Conservation (phyloP, 192 early-diverging fungal genomes). For the Pecoramyces ruminantium region DNA sequence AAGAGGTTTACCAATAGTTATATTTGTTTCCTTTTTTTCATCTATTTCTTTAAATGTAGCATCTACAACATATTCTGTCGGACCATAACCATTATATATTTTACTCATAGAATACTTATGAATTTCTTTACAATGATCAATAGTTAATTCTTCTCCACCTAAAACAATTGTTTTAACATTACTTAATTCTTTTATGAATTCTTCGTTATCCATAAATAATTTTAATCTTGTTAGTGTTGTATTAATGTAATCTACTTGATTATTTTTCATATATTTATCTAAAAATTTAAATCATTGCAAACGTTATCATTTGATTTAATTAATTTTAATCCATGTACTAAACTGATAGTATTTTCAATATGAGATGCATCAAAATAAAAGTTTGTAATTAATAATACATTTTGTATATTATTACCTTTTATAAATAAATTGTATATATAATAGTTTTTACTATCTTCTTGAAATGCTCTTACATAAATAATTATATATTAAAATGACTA, state of each 20-base stretch:
- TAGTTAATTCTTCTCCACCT: background rate
- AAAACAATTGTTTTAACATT: background rate
- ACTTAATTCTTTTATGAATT: too few species aligned
- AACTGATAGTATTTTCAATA: too few species aligned
- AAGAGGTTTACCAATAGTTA: constrained; percentile 7
- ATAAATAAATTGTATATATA: background rate
- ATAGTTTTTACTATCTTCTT: background rate
- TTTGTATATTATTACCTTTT: background rate
- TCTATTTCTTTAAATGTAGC: background rate
- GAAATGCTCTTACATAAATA: background rate
- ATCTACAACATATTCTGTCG: background rate
- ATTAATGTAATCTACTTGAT: too few species aligned
- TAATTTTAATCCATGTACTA: too few species aligned
- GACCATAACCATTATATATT: background rate
- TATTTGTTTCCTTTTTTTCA: background rate
- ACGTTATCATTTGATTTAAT: too few species aligned
- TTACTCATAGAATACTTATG: background rate
- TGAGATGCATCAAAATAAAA: too few species aligned
- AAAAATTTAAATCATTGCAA: too few species aligned
- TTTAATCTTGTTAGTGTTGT: too few species aligned
- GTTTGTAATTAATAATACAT: too few species aligned
- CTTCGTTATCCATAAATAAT: too few species aligned
- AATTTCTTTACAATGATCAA: background rate
- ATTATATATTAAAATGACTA: background rate
- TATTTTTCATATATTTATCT: too few species aligned